Evolutionary conservation across 2,329 filamentous ascomycete genomes (phyloP), one percentile per base, ranked within the genome.

Genomic region (Botrytis sinoallii): DNA sequence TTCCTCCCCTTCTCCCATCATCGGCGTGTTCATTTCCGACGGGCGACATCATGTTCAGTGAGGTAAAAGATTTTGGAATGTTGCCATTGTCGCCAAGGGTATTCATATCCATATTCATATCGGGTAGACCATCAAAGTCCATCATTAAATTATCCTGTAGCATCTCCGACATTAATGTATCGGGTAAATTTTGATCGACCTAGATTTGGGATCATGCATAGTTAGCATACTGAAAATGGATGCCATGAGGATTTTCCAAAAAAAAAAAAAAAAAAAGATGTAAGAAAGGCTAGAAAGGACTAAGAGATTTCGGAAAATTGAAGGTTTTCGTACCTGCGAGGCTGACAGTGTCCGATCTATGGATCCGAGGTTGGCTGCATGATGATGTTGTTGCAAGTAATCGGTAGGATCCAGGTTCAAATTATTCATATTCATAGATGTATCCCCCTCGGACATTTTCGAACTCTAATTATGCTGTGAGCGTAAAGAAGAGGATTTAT

Each of bases 141-240:
- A 79, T 76, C 70, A 86, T 80, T 79, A 85, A 81, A 73, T 81
- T 80, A 74, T 82, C 82, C 72, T 87, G 84, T 72, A 87, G 80
- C 82, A 87, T 85, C 69, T 78, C 79, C 8, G 77, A 77, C 80
- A 82, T 81, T 25, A 79, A 79, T 16, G 76, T 76, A 74, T 81
- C 79, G 63, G 77, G 74, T 25, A 73, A 75, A 75, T 74, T 77
- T 5, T 65, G 55, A 64, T 73, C 52, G 40, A 65, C 73, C 76
- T 78, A 63, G 9, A 74, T 29, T n/a, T 18, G 55, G 29, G 60
- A 67, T 67, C 55, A 71, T 65, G 29, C 59, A 73, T 65, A 29
- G 70, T 66, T 48, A 44, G 55, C 65, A 67, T 67, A 12, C 20
- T 35, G 64, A 16, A 35, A 52, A n/a, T 44, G 40, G 35, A 61